A percentile compares a stretch with the other conserved stretches of the same genome.
Conservation (phyloP, 805 yeast species). For the Jamesozyma jinghongensis region DNA sequence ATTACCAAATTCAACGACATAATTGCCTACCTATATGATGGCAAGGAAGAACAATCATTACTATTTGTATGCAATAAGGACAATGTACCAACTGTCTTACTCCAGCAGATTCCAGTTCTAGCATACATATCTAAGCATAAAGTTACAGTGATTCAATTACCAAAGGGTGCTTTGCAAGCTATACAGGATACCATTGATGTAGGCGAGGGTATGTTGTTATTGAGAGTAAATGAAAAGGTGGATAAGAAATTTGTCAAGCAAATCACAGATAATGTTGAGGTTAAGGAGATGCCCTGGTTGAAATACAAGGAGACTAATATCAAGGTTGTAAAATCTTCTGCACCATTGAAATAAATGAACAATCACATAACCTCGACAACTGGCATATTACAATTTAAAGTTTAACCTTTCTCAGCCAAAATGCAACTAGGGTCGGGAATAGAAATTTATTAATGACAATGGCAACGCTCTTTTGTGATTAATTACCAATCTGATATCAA, state of each 20-base stretch:
- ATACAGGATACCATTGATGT: constrained; percentile 7
- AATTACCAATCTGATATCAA: too few species aligned
- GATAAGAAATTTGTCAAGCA: constrained; percentile 15
- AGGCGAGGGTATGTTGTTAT: constrained; percentile 20
- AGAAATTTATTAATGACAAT: too few species aligned
- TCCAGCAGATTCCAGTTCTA: constrained; percentile 51
- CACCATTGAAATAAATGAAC: constrained; percentile 8
- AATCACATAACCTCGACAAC: too few species aligned
- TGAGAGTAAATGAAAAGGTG: constrained; percentile 15
- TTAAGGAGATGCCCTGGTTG: constrained; percentile 22
- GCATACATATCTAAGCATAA: constrained; percentile 31
- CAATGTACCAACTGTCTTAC: constrained; percentile 40
- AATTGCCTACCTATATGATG: constrained; percentile 36
- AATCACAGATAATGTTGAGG: constrained; percentile 12
- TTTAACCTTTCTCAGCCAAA: too few species aligned
- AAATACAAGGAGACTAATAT: constrained; percentile 13
- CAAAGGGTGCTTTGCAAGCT: constrained; percentile 33
- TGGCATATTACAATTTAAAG: too few species aligned
- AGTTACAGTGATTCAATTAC: constrained; percentile 53
- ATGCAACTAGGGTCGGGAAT: too few species aligned
- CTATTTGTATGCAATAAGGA: constrained; percentile 57
- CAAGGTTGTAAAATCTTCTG: constrained; percentile 17
- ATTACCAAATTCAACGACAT: constrained; percentile 41
- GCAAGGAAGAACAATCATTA: constrained; percentile 13
- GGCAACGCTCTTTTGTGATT: too few species aligned